Percentiles rank a stretch among this genome's conserved stretches.
Conservation (phyloP, 2,329 filamentous ascomycete genomes). For the Aureobasidium subglaciale region DNA sequence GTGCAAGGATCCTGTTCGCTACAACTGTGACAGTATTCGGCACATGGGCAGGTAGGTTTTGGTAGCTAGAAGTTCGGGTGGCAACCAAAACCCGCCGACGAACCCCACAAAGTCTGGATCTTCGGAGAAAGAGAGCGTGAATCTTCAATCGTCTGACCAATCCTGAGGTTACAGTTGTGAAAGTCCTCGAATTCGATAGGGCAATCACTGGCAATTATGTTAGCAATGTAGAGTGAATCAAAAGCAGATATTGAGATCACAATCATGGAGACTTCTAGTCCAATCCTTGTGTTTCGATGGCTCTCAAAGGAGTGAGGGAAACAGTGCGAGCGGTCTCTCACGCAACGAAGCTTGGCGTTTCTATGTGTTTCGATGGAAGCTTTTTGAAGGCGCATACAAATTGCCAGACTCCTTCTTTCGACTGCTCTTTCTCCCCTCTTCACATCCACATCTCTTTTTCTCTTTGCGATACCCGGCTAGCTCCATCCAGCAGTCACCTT, state of each 20-base stretch:
- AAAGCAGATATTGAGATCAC: too few relatives aligned
- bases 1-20: too few relatives aligned
- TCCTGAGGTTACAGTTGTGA: not conserved
- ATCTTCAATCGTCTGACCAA: not conserved
- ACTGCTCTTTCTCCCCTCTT: not conserved
- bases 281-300: not conserved
- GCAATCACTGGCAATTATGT: too few relatives aligned
- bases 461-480: conserved; percentile 14
- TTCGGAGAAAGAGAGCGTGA: not conserved
- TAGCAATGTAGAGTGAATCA: too few relatives aligned
- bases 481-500: conserved; percentile 7
- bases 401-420: not conserved
- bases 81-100: not conserved
- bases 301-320: not conserved
- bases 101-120: conserved; percentile 10
- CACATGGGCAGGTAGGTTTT: not conserved
- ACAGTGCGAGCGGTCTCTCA: not conserved
- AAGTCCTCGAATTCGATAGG: too few relatives aligned
- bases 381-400: conserved; percentile 8
- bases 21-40: too few relatives aligned
- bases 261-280: not conserved
- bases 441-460: conserved; percentile 9
- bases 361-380: not conserved
- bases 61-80: not conserved
- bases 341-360: not conserved